Evolutionary conservation across 371 early-diverging fungal species (phyloP).

Genomic region (Cokeromyces recurvatus): DNA sequence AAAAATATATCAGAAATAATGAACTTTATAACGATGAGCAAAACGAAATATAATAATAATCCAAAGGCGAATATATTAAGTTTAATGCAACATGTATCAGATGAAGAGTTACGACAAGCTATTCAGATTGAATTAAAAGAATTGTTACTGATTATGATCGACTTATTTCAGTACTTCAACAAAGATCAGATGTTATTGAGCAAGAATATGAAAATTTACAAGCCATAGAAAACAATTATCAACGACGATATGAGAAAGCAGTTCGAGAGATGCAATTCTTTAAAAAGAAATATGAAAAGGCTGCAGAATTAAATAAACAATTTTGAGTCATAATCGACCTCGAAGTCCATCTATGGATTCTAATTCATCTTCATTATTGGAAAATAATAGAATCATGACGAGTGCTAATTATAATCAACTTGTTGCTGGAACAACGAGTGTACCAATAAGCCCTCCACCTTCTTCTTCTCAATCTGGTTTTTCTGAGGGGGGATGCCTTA

Average conservation of each 20-base stretch:
- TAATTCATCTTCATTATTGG: slow-evolving; percentile 8
- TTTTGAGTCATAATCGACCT: slow-evolving; percentile 6
- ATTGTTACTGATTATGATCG: slow-evolving; percentile 28
- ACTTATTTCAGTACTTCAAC: slow-evolving; percentile 26
- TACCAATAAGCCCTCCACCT: slow-evolving; percentile 1
- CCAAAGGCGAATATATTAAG: no score
- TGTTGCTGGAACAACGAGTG: neutral
- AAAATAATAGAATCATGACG: no score
- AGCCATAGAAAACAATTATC: slow-evolving; percentile 12
- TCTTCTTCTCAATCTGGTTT: neutral
- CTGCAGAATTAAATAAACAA: slow-evolving; percentile 4
- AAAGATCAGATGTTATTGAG: slow-evolving; percentile 29
- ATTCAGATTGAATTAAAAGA: slow-evolving; percentile 25
- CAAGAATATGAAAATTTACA: slow-evolving; percentile 31
- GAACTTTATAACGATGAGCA: no score
- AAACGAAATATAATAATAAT: no score
- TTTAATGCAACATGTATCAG: slow-evolving; percentile 10
- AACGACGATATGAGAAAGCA: slow-evolving; percentile 40
- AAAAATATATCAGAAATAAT: no score
- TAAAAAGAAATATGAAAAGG: slow-evolving; percentile 33
- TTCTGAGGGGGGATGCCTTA: no score
- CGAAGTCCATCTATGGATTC: slow-evolving; percentile 29
- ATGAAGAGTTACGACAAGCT: slow-evolving; percentile 21
- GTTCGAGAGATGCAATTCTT: slow-evolving; percentile 48
- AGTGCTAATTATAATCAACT: no score